Base-by-base conservation (phyloP, 2,329 filamentous ascomycete species). In the Helotiales sp. region DNA sequence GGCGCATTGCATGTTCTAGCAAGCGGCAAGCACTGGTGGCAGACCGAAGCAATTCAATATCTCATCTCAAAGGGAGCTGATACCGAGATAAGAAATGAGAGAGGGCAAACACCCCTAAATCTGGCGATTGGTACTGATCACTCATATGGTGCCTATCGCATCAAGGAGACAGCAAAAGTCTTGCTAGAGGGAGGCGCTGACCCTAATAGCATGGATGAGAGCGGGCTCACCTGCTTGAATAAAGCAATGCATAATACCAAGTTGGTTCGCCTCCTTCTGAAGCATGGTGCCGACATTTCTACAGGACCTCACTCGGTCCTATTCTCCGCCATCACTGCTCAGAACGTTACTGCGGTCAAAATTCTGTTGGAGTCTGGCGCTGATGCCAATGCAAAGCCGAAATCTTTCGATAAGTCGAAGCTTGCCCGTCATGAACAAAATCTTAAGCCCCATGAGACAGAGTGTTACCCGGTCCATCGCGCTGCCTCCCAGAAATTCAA, bases 191-290 rank as follows among this genome's bases (percentile, higher is more conserved):
- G 54, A 42, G 60, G 60, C n/a, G 58, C 60, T n/a, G 31, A 63
- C 33, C 55, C 58, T 1, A 55, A 57, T 27, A 17, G 31, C 7
- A 31, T 59, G 25, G 56, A 60, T 29, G 50, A 54, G 6, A 46
- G 51, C 10, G 55, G 53, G 12, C 33, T 50, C 13, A 55, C 50
- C 6, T 60, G 64, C 51, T 40, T 67, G 19, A 57, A 62, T 6
- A 57, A 62, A 38, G 33, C 59, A 24, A 62, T 61, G 44, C 55
- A 60, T 17, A 50, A 62, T 47, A 55, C 62, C 15, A 31, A 48
- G 19, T 56, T 63, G 5, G 58, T 61, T 2, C 50, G 62, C 25
- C 58, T 66, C 17, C 60, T 63, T 27, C 55, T 67, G 19, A 44
- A 27, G 52, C 59, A 58, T 63, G 64, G 66, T 24, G 62, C 46